Conservation (phyloP, 179 eudicot genomes). For the Actinidia arguta region DNA sequence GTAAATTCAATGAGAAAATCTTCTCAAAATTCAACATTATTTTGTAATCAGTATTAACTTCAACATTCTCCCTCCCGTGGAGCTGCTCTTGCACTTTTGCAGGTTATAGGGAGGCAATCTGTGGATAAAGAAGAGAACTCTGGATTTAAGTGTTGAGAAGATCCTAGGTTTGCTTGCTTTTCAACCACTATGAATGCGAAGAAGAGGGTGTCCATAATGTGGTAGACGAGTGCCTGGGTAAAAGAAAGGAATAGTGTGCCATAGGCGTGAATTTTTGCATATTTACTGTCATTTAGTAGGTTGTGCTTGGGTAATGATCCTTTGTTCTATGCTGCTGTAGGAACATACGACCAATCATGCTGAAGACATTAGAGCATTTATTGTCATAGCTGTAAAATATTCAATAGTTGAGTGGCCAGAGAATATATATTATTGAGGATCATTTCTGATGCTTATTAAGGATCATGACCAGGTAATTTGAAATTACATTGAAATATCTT, state of each 20-base stretch:
- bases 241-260: constrained; percentile 69
- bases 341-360: constrained; percentile 72
- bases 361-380: constrained; percentile 94
- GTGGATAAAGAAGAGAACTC: constrained; percentile 93
- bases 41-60: neutral
- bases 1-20: constrained; percentile 10
- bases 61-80: neutral
- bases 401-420: constrained; percentile 95
- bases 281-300: neutral
- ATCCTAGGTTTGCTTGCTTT: constrained; percentile 73
- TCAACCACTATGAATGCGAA: constrained; percentile 97
- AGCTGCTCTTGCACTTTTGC: constrained; percentile 18
- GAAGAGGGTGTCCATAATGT: constrained; percentile 99
- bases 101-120: constrained; percentile 98
- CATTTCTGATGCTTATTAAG: constrained; percentile 91
- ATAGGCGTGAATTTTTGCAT: neutral
- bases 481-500: neutral
- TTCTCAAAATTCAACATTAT: neutral
- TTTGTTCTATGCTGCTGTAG: constrained; percentile 44
- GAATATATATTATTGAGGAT: constrained; percentile 89
- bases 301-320: neutral
- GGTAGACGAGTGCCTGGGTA: constrained; percentile 98
- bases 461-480: constrained; percentile 82
- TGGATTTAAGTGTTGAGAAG: constrained; percentile 93
- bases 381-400: constrained; percentile 90